Percentiles rank a stretch among this genome's conserved stretches.
These are phyloP conservation scores for Phytopythium cucurbitacearum DNA, from an alignment of 352 stramenopile genomes.

Conservation along the genomic window DNA sequence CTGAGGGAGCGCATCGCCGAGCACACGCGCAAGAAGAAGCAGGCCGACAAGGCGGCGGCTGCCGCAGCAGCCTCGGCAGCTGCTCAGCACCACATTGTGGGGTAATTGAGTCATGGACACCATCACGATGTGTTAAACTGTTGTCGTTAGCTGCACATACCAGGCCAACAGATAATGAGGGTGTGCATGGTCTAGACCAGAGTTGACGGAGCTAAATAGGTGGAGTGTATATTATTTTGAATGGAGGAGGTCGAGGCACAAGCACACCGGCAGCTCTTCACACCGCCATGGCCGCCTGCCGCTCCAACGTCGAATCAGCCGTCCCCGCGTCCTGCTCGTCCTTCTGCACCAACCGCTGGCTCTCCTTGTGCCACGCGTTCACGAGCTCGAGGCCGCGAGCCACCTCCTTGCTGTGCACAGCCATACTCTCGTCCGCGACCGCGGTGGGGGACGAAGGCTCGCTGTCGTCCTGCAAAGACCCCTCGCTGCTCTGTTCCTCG, in stretches of 20 bases:
- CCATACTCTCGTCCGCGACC: neutral
- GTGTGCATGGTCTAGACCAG: neutral
- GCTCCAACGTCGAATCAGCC: constrained; percentile 1
- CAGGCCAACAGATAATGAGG: constrained; percentile 1
- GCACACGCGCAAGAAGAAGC: constrained; percentile 75
- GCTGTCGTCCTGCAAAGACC: neutral
- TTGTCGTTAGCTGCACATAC: too few species aligned
- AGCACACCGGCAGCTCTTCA: constrained; percentile 7
- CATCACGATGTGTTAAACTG: neutral
- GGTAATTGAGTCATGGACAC: neutral
- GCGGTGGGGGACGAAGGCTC: constrained; percentile 8
- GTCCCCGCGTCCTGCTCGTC: constrained; percentile 7
- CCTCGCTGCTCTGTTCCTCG: constrained; percentile 27
- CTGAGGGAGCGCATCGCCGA: constrained; percentile 71
- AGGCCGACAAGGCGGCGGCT: constrained; percentile 45
- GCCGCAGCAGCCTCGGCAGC: constrained; percentile 1
- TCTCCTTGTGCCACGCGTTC: constrained; percentile 60
- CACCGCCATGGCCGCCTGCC: constrained; percentile 20
- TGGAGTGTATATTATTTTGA: constrained; percentile 4
- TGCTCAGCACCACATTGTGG: neutral
- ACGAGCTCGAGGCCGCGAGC: constrained; percentile 63
- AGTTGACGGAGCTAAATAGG: constrained; percentile 3
- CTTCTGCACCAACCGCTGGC: constrained; percentile 7
- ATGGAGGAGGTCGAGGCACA: neutral
- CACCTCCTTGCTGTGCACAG: constrained; percentile 25